Conservation (phyloP, 2,329 filamentous ascomycete species). For the Colletotrichum sublineola region DNA sequence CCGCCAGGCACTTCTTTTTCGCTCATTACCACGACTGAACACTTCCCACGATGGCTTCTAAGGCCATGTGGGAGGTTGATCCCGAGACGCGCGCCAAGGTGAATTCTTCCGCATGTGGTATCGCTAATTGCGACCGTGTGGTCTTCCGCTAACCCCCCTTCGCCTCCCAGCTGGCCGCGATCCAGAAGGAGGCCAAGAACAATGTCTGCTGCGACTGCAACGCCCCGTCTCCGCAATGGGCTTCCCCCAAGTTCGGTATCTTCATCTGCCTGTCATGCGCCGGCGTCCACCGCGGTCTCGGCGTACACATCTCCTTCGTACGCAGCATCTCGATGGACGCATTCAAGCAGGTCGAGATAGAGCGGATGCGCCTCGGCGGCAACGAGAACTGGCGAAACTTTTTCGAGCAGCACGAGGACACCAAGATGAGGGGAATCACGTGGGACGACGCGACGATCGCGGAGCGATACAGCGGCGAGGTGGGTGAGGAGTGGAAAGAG, state of each 20-base stretch:
- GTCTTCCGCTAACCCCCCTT: constrained; percentile 33
- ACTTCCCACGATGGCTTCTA: constrained; percentile 69
- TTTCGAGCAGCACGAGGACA: constrained; percentile 80
- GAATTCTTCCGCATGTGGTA: constrained; percentile 45
- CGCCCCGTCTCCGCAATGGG: constrained; percentile 98
- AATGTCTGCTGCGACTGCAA: constrained; percentile 94
- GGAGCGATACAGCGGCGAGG: constrained; percentile 89
- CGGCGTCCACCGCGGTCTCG: constrained; percentile 92
- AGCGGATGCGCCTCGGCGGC: constrained; percentile 92
- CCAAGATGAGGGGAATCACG: constrained; percentile 74
- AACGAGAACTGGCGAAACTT: constrained; percentile 90
- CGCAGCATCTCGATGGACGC: constrained; percentile 98
- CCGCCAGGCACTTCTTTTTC: constrained; percentile 4
- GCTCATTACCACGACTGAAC: constrained; percentile 3
- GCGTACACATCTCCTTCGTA: constrained; percentile 98
- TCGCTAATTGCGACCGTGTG: constrained; percentile 18
- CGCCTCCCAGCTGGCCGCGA: constrained; percentile 78
- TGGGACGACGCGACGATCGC: constrained; percentile 93
- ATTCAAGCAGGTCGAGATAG: constrained; percentile 93
- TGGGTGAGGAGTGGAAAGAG: constrained; percentile 96
- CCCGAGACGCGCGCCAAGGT: constrained; percentile 97
- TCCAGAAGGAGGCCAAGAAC: constrained; percentile 92
- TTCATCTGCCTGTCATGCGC: constrained; percentile 99
- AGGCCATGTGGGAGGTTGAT: constrained; percentile 98
- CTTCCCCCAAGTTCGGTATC: constrained; percentile 95